Evolutionary conservation across 1,284 basidiomycete species (phyloP).

Genomic region (Apiotrichum montevideense): DNA sequence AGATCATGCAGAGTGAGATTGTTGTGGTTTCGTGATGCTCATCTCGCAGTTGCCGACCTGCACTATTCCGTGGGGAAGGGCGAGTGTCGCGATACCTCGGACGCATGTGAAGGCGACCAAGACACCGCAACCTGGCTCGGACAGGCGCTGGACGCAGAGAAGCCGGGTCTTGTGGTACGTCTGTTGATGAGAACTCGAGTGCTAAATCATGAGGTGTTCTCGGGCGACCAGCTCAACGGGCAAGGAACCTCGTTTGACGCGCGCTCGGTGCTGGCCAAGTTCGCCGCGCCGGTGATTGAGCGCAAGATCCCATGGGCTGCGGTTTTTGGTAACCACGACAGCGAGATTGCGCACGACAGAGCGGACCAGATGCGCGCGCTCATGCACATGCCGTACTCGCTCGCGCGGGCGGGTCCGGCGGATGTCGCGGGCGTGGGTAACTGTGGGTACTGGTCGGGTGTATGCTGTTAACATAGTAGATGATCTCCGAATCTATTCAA

Average conservation of each 20-base stretch:
- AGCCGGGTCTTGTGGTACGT: slow-evolving; percentile 76
- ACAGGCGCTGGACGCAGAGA: slow-evolving; percentile 68
- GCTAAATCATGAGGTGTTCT: slow-evolving; percentile 50
- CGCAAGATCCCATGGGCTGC: slow-evolving; percentile 79
- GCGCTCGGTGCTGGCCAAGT: slow-evolving; percentile 78
- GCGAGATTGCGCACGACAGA: slow-evolving; percentile 57
- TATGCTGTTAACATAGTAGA: slow-evolving; percentile 52
- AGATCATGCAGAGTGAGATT: slow-evolving; percentile 63
- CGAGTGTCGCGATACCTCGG: slow-evolving; percentile 58
- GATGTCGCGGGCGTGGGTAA: slow-evolving; percentile 80
- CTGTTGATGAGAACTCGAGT: too few relatives aligned
- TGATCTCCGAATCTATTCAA: slow-evolving; percentile 40
- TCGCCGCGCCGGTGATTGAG: slow-evolving; percentile 67
- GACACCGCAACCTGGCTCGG: slow-evolving; percentile 65
- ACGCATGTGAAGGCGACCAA: slow-evolving; percentile 59
- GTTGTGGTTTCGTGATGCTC: slow-evolving; percentile 1
- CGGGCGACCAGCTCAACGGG: slow-evolving; percentile 73
- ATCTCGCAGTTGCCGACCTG: slow-evolving; percentile 63
- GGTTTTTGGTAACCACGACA: slow-evolving; percentile 90
- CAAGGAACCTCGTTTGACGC: slow-evolving; percentile 84
- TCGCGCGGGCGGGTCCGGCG: slow-evolving; percentile 70
- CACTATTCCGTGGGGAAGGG: slow-evolving; percentile 74
- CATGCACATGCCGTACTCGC: slow-evolving; percentile 73
- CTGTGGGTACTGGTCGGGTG: slow-evolving; percentile 49
- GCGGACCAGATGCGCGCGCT: slow-evolving; percentile 63